A percentile compares a stretch with the other conserved stretches of the same genome.
phyloP scores from a whole-genome alignment of 73 alveolate genomes.

The Paramecium caudatum region DNA sequence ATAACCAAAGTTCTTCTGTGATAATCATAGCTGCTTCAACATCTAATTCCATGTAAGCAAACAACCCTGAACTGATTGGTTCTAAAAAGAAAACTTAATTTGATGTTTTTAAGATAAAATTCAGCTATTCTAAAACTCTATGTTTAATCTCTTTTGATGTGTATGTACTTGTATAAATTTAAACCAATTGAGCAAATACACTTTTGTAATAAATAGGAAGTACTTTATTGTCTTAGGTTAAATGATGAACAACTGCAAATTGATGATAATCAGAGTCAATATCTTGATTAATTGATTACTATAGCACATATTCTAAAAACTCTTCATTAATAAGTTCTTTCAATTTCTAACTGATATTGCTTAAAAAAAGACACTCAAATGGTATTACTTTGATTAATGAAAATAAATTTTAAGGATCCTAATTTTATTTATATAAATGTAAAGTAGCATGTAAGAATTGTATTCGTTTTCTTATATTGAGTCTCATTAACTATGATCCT shows the following conservation, averaged over 20 bases:
- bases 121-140: background rate
- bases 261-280: background rate
- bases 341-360: background rate
- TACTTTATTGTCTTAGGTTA: background rate
- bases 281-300: background rate
- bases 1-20: conserved; percentile 39
- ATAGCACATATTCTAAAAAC: background rate
- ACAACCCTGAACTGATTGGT: conserved; percentile 46
- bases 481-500: background rate
- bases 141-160: conserved; percentile 16
- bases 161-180: conserved; percentile 32
- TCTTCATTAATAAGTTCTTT: conserved; percentile 14
- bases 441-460: background rate
- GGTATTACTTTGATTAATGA: conserved; percentile 22
- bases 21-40: conserved; percentile 30
- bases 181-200: background rate
- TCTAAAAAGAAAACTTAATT: conserved; percentile 3
- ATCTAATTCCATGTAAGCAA: conserved; percentile 42
- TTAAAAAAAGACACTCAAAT: conserved; percentile 13
- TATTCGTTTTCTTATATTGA: conserved; percentile 54
- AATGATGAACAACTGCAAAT: background rate
- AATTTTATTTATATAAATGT: background rate
- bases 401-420: background rate
- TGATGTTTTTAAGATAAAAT: conserved; percentile 23
- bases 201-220: background rate